A percentile compares a stretch with the other conserved stretches of the same genome.
These are phyloP conservation scores for Meira nashicola DNA, from an alignment of 1,284 basidiomycete species.

Conservation along the genomic window DNA sequence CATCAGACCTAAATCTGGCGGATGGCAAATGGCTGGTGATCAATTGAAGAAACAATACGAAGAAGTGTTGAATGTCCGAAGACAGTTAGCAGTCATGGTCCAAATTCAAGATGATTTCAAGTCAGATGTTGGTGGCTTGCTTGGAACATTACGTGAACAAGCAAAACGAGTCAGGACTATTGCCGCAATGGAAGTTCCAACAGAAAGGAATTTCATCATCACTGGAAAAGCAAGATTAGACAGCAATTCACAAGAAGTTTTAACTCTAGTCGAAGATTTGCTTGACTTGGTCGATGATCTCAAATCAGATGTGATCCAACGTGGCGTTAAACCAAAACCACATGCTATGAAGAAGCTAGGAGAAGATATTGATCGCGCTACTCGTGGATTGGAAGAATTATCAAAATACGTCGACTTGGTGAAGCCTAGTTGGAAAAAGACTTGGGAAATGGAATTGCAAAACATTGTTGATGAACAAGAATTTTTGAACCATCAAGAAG, in stretches of 20 bases:
- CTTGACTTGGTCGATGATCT: conserved; percentile 86
- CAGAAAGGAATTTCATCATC: conserved; percentile 81
- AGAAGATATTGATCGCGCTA: conserved; percentile 69
- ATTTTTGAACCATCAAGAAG: conserved; percentile 62
- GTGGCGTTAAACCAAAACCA: conserved; percentile 78
- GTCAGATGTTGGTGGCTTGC: conserved; percentile 78
- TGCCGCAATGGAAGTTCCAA: conserved; percentile 68
- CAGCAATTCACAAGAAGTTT: conserved; percentile 75
- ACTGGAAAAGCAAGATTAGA: conserved; percentile 87
- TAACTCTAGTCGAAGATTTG: conserved; percentile 88
- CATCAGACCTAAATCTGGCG: conserved; percentile 3
- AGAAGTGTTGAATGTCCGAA: conserved; percentile 84
- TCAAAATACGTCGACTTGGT: conserved; percentile 80
- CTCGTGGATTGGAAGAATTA: conserved; percentile 69
- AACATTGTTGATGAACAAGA: conserved; percentile 97
- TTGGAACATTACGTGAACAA: conserved; percentile 71
- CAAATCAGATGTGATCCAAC: conserved; percentile 84
- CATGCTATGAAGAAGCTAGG: conserved; percentile 68
- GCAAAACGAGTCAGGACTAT: conserved; percentile 80
- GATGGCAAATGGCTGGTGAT: conserved; percentile 57
- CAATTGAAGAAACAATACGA: conserved; percentile 80
- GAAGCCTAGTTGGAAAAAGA: conserved; percentile 97
- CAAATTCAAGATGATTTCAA: conserved; percentile 92
- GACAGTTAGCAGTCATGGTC: conserved; percentile 85
- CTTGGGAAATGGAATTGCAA: conserved; percentile 92